Conservation (phyloP, 306 rosid species). For the Casuarina cunninghamiana region DNA sequence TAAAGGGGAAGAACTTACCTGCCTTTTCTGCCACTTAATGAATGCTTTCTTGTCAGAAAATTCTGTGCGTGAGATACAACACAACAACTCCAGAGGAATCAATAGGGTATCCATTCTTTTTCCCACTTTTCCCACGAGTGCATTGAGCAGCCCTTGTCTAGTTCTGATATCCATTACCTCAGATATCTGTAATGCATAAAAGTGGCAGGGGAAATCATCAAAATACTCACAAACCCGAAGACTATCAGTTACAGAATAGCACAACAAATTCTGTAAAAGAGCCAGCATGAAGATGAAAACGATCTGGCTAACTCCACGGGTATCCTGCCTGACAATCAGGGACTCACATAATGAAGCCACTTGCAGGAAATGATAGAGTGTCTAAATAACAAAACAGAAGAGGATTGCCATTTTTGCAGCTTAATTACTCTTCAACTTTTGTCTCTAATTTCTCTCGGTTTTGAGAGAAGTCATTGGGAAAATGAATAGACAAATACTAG, state of each 20-base stretch:
- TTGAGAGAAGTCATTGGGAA: not conserved
- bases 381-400: not conserved
- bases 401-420: not conserved
- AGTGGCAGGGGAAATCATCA: constrained; percentile 4
- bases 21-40: constrained; percentile 97
- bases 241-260: not conserved
- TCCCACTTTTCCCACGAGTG: constrained; percentile 87
- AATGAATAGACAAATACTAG: too few relatives aligned
- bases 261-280: not conserved
- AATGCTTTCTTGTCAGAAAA: constrained; percentile 97
- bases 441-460: not conserved
- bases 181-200: constrained; percentile 61
- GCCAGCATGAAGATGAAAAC: not conserved
- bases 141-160: constrained; percentile 92
- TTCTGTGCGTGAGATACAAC: constrained; percentile 87
- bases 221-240: constrained; percentile 7
- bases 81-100: constrained; percentile 88
- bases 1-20: constrained; percentile 54
- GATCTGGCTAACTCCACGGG: not conserved
- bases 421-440: not conserved
- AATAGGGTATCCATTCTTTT: constrained; percentile 94
- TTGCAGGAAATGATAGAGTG: not conserved
- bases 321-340: not conserved
- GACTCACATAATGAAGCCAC: not conserved
- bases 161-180: constrained; percentile 89